Evolutionary conservation across 1,284 basidiomycete species (phyloP).

Genomic region (Sporisorium sorghi): DNA sequence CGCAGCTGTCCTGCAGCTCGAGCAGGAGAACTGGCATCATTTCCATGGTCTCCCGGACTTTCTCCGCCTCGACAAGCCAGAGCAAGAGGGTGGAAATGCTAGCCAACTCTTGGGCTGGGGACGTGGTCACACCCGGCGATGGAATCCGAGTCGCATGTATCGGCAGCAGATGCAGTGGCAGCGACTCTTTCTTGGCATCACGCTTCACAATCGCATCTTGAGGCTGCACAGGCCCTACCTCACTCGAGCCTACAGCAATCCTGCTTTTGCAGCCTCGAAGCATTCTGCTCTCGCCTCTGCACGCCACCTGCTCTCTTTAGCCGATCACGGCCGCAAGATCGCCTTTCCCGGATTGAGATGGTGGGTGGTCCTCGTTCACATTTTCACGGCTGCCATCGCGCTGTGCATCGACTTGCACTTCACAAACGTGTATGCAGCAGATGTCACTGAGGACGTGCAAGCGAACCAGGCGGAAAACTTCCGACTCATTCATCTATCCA

Average conservation of each 20-base stretch:
- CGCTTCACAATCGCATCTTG: constrained; percentile 6
- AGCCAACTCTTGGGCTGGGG: constrained; percentile 2
- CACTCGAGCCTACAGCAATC: not conserved
- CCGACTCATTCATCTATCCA: constrained; percentile 1
- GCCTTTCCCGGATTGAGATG: not conserved
- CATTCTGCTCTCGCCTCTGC: constrained; percentile 3
- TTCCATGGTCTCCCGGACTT: constrained; percentile 2
- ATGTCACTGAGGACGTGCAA: not conserved
- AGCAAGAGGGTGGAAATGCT: not conserved
- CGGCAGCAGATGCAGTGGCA: constrained; percentile 9
- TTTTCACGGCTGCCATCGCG: constrained; percentile 5
- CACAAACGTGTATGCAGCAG: not conserved
- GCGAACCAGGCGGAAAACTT: not conserved
- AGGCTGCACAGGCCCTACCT: constrained; percentile 5
- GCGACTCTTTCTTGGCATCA: constrained; percentile 6
- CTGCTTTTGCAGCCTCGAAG: not conserved
- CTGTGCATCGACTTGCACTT: constrained; percentile 7
- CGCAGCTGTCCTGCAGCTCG: constrained; percentile 1
- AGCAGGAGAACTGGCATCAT: constrained; percentile 5
- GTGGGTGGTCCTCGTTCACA: constrained; percentile 7
- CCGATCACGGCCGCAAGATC: not conserved
- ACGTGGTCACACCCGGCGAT: not conserved
- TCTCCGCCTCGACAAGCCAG: constrained; percentile 9
- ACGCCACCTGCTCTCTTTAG: constrained; percentile 5
- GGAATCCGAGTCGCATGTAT: constrained; percentile 1